Evolutionary conservation across 2,329 filamentous ascomycete genomes (phyloP).

Genomic region (Alternaria panax): DNA sequence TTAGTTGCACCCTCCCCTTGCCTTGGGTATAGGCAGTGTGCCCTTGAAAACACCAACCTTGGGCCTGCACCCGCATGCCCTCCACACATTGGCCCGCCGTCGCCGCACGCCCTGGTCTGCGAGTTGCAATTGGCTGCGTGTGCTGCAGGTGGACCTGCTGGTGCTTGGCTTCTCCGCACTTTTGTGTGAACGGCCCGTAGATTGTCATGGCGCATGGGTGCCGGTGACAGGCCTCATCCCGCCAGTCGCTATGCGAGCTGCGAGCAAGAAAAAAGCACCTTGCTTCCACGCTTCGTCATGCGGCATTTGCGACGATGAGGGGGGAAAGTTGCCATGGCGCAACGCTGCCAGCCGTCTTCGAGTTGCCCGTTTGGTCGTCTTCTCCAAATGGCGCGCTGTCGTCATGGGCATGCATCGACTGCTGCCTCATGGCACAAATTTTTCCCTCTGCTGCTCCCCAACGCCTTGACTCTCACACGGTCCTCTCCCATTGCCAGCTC

Average conservation of each 20-base stretch:
- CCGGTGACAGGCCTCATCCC: constrained; percentile 19
- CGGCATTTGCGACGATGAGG: constrained; percentile 15
- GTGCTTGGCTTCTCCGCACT: constrained; percentile 31
- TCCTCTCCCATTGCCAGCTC: constrained; percentile 22
- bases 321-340: constrained; percentile 30
- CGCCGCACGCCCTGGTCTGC: neutral
- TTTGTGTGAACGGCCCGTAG: constrained; percentile 27
- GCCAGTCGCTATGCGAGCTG: constrained; percentile 19
- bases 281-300: constrained; percentile 32
- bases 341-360: constrained; percentile 17
- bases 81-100: constrained; percentile 6
- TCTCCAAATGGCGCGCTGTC: constrained; percentile 6
- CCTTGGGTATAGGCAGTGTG: constrained; percentile 13
- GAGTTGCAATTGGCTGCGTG: neutral
- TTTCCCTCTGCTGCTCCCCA: neutral
- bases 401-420: constrained; percentile 8
- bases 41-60: constrained; percentile 19
- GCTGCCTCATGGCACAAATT: constrained; percentile 9
- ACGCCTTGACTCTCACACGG: constrained; percentile 8
- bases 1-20: constrained; percentile 24
- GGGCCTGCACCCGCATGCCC: constrained; percentile 10
- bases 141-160: constrained; percentile 7
- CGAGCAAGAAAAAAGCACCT: constrained; percentile 23
- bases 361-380: constrained; percentile 3
- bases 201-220: constrained; percentile 25